These are phyloP conservation scores for Phoma herbarum DNA, from an alignment of 2,329 filamentous ascomycete species.

Conservation along the genomic window DNA sequence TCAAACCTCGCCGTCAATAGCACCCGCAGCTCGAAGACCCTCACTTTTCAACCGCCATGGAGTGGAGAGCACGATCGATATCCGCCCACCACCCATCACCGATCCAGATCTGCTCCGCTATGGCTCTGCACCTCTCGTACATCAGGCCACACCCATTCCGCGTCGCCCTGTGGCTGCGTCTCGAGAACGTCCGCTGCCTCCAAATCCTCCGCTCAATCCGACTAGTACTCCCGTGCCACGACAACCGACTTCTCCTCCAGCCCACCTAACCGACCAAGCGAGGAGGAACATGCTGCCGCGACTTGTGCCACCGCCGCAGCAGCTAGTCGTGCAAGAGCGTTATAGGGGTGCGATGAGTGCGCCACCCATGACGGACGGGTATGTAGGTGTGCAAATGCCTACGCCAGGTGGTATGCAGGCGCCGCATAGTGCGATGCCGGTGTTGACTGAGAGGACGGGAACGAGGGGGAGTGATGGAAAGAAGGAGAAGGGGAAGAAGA, in stretches of 20 bases:
- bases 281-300: constrained; percentile 23
- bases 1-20: constrained; percentile 5
- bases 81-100: constrained; percentile 34
- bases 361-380: constrained; percentile 25
- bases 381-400: background rate
- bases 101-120: constrained; percentile 27
- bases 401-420: constrained; percentile 1
- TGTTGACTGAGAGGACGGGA: constrained; percentile 1
- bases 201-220: constrained; percentile 14
- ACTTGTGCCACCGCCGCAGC: constrained; percentile 19
- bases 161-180: constrained; percentile 19
- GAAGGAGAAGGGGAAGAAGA: constrained; percentile 28
- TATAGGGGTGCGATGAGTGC: constrained; percentile 30
- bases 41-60: constrained; percentile 25
- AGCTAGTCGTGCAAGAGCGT: constrained; percentile 6
- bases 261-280: constrained; percentile 1
- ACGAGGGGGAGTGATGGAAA: constrained; percentile 1
- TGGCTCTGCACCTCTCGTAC: constrained; percentile 35
- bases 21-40: constrained; percentile 19
- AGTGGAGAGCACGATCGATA: constrained; percentile 33
- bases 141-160: constrained; percentile 7
- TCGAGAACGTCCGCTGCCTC: constrained; percentile 8
- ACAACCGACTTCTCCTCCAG: constrained; percentile 1
- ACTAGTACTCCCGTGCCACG: constrained; percentile 13
- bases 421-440: constrained; percentile 13